Conservation (phyloP, 2,329 filamentous ascomycete species). For the Seiridium unicorne region DNA sequence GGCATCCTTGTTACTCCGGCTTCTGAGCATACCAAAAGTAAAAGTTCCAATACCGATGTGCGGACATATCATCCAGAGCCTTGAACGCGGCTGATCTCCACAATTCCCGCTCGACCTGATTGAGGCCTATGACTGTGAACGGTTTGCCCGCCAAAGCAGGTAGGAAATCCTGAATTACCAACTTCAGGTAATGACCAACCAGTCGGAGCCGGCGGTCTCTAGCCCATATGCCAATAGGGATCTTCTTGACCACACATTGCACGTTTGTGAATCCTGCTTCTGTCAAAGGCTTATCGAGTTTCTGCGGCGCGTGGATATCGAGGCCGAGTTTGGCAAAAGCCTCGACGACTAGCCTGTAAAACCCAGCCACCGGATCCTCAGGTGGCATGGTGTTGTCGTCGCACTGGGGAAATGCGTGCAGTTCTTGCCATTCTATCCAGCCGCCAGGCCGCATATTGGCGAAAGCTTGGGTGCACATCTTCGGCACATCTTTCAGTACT, state of each 20-base stretch:
- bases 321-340: constrained; percentile 35
- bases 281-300: constrained; percentile 27
- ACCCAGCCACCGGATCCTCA: constrained; percentile 34
- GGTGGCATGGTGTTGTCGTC: constrained; percentile 40
- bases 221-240: constrained; percentile 13
- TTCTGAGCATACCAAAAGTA: constrained; percentile 19
- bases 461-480: constrained; percentile 40
- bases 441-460: constrained; percentile 43
- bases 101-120: constrained; percentile 15
- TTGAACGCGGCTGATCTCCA: constrained; percentile 11
- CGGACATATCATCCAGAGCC: constrained; percentile 11
- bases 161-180: constrained; percentile 14
- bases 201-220: constrained; percentile 10
- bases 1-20: constrained; percentile 1
- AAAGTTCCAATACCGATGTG: constrained; percentile 17
- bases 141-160: constrained; percentile 12
- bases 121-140: constrained; percentile 11
- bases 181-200: constrained; percentile 14
- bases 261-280: constrained; percentile 36
- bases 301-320: constrained; percentile 32
- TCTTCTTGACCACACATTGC: constrained; percentile 16
- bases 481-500: constrained; percentile 48
- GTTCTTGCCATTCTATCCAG: constrained; percentile 51
- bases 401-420: constrained; percentile 37
- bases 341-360: constrained; percentile 23